A percentile compares a stretch with the other conserved stretches of the same genome.
Evolutionary conservation across 169 alveolate species (phyloP).

Genomic region (Cryptosporidium bovis): DNA sequence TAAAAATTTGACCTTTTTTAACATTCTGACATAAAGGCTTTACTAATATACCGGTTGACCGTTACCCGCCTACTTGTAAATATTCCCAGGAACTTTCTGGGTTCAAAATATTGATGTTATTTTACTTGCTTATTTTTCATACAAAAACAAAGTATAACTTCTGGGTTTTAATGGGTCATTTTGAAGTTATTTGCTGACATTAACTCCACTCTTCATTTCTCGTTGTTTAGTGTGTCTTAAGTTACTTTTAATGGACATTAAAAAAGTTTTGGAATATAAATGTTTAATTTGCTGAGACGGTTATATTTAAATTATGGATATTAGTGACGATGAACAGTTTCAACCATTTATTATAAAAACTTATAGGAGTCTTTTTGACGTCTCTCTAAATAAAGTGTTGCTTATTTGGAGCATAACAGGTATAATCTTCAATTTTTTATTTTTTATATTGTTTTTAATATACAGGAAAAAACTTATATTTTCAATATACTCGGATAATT

Average conservation of each 20-base stretch:
- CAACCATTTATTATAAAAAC: constrained; percentile 38
- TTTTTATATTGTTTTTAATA: constrained; percentile 9
- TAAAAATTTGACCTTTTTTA: neutral
- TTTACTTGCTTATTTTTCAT: no score
- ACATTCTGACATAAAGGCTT: no score
- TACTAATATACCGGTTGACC: no score
- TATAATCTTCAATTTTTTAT: constrained; percentile 4
- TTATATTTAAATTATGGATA: constrained; percentile 3
- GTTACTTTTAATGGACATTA: no score
- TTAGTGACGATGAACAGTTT: neutral
- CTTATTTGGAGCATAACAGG: constrained; percentile 47
- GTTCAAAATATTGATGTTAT: no score
- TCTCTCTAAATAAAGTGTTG: constrained; percentile 30
- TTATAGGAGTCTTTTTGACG: constrained; percentile 5
- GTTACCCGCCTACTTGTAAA: no score
- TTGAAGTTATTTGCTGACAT: no score
- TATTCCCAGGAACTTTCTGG: no score
- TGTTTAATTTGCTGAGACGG: no score
- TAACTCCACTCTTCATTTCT: no score
- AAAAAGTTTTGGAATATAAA: no score
- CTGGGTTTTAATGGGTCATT: neutral
- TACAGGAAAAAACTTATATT: constrained; percentile 11
- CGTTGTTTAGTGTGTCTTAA: no score
- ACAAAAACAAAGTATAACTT: neutral
- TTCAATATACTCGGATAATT: constrained; percentile 11